phyloP scores from a whole-genome alignment of 2,329 filamentous ascomycete genomes.

The Phialophora chinensis region DNA sequence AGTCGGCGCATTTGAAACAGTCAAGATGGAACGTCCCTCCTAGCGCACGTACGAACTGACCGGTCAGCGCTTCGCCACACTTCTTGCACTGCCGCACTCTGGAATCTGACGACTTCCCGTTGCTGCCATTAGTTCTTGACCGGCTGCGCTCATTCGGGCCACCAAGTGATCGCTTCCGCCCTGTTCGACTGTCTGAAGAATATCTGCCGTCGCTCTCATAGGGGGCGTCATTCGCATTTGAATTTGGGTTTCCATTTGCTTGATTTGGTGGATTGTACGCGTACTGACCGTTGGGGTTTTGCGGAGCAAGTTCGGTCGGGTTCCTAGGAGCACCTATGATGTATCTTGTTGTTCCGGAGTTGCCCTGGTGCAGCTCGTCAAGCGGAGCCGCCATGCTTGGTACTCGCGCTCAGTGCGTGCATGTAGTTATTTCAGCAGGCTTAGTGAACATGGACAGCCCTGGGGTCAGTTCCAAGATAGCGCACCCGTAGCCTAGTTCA shows the following conservation, averaged over 20 bases:
- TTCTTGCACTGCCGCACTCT: constrained; percentile 73
- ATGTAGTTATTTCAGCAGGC: constrained; percentile 23
- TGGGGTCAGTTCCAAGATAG: constrained; percentile 4
- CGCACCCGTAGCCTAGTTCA: constrained; percentile 4
- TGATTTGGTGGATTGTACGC: constrained; percentile 25
- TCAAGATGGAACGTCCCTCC: constrained; percentile 95
- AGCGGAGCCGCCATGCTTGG: constrained; percentile 32
- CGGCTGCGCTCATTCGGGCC: constrained; percentile 41
- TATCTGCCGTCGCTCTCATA: constrained; percentile 38
- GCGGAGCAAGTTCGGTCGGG: constrained; percentile 26
- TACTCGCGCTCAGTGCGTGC: constrained; percentile 16
- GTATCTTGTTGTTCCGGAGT: constrained; percentile 35
- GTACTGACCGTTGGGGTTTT: constrained; percentile 30
- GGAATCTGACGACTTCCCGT: constrained; percentile 36
- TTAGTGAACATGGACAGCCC: constrained; percentile 27
- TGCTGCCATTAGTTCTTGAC: constrained; percentile 44
- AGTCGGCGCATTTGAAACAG: constrained; percentile 97
- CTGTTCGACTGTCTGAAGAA: constrained; percentile 39
- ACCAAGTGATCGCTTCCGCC: constrained; percentile 39
- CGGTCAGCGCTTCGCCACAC: constrained; percentile 83
- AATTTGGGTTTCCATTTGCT: constrained; percentile 31
- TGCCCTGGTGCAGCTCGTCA: constrained; percentile 33
- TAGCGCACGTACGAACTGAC: constrained; percentile 93
- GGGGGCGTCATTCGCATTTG: constrained; percentile 32
- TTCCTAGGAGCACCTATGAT: constrained; percentile 32